Conservation (phyloP, 805 yeast genomes). For the Gaillardinia entomophila region DNA sequence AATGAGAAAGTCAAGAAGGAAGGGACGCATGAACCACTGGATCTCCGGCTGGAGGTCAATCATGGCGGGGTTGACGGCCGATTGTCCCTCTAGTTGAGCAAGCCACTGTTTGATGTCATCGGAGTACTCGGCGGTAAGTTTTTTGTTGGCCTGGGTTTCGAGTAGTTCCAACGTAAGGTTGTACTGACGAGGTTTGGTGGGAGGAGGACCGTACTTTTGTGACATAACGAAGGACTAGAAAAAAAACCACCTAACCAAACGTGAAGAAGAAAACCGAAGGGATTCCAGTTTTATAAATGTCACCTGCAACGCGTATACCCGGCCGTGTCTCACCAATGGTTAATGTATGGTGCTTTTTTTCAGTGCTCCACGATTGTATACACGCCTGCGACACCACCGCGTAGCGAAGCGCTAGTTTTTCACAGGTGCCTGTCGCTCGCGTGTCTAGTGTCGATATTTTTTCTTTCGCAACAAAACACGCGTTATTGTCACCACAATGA, state of each 20-base stretch:
- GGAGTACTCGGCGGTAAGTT: slow-evolving; percentile 38
- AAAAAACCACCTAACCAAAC: not conserved
- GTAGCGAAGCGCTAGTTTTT: too few relatives aligned
- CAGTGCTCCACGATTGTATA: too few relatives aligned
- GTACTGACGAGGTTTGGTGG: slow-evolving; percentile 27
- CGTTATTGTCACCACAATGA: too few relatives aligned
- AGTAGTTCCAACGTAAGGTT: slow-evolving; percentile 40
- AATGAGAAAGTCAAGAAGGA: slow-evolving; percentile 36
- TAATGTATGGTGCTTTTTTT: too few relatives aligned
- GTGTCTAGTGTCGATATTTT: too few relatives aligned
- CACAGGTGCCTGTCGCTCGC: too few relatives aligned
- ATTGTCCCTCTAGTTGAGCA: slow-evolving; percentile 34
- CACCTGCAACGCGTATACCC: not conserved
- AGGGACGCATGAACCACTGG: slow-evolving; percentile 46
- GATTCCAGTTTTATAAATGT: not conserved
- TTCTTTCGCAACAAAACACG: too few relatives aligned
- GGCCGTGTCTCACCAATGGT: too few relatives aligned
- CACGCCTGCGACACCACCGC: too few relatives aligned
- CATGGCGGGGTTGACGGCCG: slow-evolving; percentile 46
- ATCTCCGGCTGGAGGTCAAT: slow-evolving; percentile 42
- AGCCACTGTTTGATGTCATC: slow-evolving; percentile 32
- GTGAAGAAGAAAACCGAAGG: not conserved
- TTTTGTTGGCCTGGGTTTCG: slow-evolving; percentile 41
- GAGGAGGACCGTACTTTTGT: slow-evolving; percentile 16
- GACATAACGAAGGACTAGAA: too few relatives aligned